Conservation (phyloP, 768 basidiomycete genomes). For the Artomyces pyxidatus region DNA sequence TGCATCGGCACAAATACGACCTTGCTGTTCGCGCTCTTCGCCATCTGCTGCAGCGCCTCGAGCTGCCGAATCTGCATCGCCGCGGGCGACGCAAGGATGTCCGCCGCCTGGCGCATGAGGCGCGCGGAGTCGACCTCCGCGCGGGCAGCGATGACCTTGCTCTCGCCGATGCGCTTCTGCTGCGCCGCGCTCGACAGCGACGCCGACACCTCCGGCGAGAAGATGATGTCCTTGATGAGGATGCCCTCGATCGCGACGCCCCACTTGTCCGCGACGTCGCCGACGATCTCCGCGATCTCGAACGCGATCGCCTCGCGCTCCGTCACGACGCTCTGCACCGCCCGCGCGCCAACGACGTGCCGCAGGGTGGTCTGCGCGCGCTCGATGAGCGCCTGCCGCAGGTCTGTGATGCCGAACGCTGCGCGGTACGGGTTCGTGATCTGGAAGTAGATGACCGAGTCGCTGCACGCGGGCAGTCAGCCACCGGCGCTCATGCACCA, state of each 20-base stretch:
- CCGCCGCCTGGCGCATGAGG: constrained; percentile 95
- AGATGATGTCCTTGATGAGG: constrained; percentile 92
- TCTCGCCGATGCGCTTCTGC: constrained; percentile 94
- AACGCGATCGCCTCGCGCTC: constrained; percentile 95
- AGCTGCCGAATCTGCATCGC: constrained; percentile 98
- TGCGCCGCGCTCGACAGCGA: constrained; percentile 93
- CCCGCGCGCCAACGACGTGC: constrained; percentile 93
- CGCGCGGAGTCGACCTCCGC: constrained; percentile 94
- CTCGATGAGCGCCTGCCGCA: constrained; percentile 77
- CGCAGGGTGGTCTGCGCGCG: constrained; percentile 91
- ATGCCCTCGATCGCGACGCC: constrained; percentile 96
- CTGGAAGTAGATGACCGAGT: constrained; percentile 92
- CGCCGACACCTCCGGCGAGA: constrained; percentile 82
- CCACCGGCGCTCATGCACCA: constrained; percentile 2
- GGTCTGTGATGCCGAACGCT: constrained; percentile 87
- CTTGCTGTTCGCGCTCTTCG: constrained; percentile 80
- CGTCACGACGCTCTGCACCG: constrained; percentile 93
- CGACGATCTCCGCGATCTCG: constrained; percentile 95
- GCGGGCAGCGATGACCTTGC: constrained; percentile 91
- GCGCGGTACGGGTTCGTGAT: constrained; percentile 87
- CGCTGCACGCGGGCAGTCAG: constrained; percentile 49
- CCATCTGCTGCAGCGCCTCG: constrained; percentile 94
- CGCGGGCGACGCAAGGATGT: constrained; percentile 88
- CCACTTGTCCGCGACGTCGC: constrained; percentile 90
- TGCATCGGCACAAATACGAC: constrained; percentile 95